Percentiles rank a stretch among this genome's conserved stretches.
These are phyloP conservation scores for Microglena sp. DNA, from an alignment of 139 green algal genomes.

Conservation along the genomic window DNA sequence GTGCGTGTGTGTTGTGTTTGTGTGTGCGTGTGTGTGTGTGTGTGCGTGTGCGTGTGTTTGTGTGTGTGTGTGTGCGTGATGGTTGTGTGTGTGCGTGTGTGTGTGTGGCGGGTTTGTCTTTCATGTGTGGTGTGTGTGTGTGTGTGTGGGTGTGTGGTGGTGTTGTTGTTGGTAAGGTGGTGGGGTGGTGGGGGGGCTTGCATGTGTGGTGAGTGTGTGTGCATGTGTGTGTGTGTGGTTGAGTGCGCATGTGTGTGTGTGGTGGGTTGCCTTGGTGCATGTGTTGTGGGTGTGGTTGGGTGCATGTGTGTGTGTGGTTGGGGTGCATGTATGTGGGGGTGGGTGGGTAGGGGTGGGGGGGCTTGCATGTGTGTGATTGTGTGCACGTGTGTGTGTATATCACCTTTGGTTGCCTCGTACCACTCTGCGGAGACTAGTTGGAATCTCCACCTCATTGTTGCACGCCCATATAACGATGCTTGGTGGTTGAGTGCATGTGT, in stretches of 20 bases:
- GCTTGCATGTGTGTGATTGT: background rate
- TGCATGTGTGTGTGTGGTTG: background rate
- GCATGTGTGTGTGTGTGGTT: background rate
- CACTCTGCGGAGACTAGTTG: slow-evolving; percentile 6
- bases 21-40: background rate
- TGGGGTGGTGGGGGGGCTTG: background rate
- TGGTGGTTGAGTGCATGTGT: background rate
- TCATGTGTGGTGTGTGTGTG: background rate
- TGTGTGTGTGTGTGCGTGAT: background rate
- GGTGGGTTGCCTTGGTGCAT: background rate
- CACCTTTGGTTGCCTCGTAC: background rate
- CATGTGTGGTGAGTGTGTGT: background rate
- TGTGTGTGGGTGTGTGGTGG: background rate
- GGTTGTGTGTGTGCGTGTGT: background rate
- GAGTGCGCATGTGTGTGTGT: background rate
- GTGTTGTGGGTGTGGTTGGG: no score
- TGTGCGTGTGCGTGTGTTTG: background rate
- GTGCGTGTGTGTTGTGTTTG: background rate
- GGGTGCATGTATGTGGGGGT: background rate
- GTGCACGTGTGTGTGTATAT: background rate
- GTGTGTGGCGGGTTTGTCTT: background rate
- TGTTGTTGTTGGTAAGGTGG: background rate
- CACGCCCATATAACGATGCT: no score
- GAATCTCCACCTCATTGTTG: slow-evolving; percentile 11
- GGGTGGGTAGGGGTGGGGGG: background rate